A percentile compares a stretch with the other conserved stretches of the same genome.
phyloP scores from a whole-genome alignment of 2,329 filamentous ascomycete genomes.

The Colletotrichum caudatum region DNA sequence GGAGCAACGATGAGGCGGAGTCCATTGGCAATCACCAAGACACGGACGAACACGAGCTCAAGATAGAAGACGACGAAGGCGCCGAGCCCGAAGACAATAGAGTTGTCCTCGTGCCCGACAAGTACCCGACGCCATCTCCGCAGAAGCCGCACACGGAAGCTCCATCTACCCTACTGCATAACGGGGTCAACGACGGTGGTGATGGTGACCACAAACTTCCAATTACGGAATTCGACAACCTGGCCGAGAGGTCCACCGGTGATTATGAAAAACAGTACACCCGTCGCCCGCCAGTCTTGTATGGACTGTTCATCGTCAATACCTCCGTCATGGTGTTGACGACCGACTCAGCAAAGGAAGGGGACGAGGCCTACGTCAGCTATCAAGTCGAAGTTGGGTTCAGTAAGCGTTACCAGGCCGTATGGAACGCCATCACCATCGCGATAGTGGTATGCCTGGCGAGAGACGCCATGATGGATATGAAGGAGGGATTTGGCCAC shows the following conservation, averaged over 20 bases:
- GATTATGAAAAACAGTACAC: slow-evolving; percentile 1
- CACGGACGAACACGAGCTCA: not conserved
- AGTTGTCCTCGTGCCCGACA: slow-evolving; percentile 39
- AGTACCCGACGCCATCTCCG: slow-evolving; percentile 29
- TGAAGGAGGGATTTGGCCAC: slow-evolving; percentile 53
- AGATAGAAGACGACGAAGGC: slow-evolving; percentile 33
- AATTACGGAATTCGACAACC: not conserved
- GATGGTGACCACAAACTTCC: not conserved
- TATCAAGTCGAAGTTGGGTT: slow-evolving; percentile 59
- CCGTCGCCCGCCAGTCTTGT: slow-evolving; percentile 54
- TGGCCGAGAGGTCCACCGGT: too few species aligned
- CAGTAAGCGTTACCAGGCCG: slow-evolving; percentile 53
- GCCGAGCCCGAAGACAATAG: slow-evolving; percentile 36
- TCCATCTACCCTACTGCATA: slow-evolving; percentile 1
- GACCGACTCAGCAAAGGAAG: slow-evolving; percentile 53
- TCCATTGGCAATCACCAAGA: not conserved
- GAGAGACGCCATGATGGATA: slow-evolving; percentile 54
- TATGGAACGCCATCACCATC: slow-evolving; percentile 60
- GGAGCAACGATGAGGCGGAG: slow-evolving; percentile 44
- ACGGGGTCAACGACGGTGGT: slow-evolving; percentile 1
- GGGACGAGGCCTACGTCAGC: slow-evolving; percentile 53
- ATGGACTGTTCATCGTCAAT: slow-evolving; percentile 58
- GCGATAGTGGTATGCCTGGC: slow-evolving; percentile 56
- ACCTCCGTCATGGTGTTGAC: slow-evolving; percentile 56
- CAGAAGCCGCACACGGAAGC: not conserved